These are phyloP conservation scores for Rhododendron ferrugineum DNA, from an alignment of 148 eudicot genomes.

Conservation along the genomic window DNA sequence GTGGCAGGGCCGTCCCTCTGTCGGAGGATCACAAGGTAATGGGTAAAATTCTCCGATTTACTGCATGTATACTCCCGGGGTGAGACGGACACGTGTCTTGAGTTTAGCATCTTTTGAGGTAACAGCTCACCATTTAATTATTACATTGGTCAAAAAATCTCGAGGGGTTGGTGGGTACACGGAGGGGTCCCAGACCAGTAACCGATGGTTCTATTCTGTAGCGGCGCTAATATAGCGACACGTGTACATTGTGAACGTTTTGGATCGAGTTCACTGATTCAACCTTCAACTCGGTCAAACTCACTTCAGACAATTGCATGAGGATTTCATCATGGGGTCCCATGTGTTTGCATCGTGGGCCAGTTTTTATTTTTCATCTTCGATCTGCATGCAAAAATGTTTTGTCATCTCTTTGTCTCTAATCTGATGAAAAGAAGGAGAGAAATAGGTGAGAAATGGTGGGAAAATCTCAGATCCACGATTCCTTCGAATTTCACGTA, in stretches of 20 bases:
- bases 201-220: background rate
- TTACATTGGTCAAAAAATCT: background rate
- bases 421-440: too few relatives aligned
- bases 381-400: background rate
- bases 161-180: background rate
- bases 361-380: background rate
- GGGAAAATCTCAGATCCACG: background rate
- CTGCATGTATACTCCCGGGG: background rate
- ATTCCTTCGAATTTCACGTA: background rate
- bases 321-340: background rate
- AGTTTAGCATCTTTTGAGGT: background rate
- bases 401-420: background rate
- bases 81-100: background rate
- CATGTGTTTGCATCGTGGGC: background rate
- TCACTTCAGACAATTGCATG: background rate
- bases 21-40: slow-evolving; percentile 50
- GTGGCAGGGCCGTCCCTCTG: slow-evolving; percentile 23
- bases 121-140: background rate
- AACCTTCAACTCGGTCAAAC: background rate
- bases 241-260: background rate
- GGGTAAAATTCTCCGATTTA: background rate
- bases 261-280: background rate
- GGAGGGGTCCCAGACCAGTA: background rate
- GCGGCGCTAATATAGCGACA: background rate
- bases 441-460: background rate